Conservation (phyloP, 768 basidiomycete genomes). For the Dictyophora rubrovolvata region DNA sequence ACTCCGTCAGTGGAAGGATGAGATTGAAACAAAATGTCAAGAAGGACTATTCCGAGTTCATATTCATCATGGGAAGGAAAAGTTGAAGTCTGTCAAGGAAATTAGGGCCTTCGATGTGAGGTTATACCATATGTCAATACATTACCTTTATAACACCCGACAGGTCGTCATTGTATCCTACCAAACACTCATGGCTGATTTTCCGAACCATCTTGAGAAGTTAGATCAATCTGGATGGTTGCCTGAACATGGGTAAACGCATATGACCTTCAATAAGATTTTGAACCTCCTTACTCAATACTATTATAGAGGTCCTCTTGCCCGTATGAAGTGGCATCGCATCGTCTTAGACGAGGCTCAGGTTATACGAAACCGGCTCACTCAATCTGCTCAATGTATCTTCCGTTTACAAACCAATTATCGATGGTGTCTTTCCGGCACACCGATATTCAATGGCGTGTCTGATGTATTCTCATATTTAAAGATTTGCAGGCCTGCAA, state of each 20-base stretch:
- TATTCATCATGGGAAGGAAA: constrained; percentile 65
- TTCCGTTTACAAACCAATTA: constrained; percentile 43
- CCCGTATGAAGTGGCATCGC: constrained; percentile 54
- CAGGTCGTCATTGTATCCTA: constrained; percentile 72
- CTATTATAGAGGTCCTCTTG: constrained; percentile 45
- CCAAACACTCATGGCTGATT: constrained; percentile 54
- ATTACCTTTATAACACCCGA: background rate
- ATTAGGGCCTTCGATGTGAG: constrained; percentile 46
- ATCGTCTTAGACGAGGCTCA: constrained; percentile 74
- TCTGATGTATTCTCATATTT: constrained; percentile 8
- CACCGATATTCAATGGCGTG: constrained; percentile 61
- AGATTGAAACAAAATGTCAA: constrained; percentile 60
- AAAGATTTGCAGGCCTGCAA: constrained; percentile 3
- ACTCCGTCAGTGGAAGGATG: constrained; percentile 69
- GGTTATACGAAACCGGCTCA: constrained; percentile 56
- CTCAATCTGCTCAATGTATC: background rate
- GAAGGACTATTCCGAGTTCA: constrained; percentile 45
- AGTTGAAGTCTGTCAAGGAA: constrained; percentile 44
- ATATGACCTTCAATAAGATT: background rate
- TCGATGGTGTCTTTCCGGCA: constrained; percentile 74
- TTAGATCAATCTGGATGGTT: constrained; percentile 43
- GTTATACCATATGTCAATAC: background rate
- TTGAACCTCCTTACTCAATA: background rate
- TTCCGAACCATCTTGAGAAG: constrained; percentile 33
- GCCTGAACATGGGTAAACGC: constrained; percentile 35